These are phyloP conservation scores for Coelastrella sp. DNA, from an alignment of 139 green algal species.

Conservation along the genomic window DNA sequence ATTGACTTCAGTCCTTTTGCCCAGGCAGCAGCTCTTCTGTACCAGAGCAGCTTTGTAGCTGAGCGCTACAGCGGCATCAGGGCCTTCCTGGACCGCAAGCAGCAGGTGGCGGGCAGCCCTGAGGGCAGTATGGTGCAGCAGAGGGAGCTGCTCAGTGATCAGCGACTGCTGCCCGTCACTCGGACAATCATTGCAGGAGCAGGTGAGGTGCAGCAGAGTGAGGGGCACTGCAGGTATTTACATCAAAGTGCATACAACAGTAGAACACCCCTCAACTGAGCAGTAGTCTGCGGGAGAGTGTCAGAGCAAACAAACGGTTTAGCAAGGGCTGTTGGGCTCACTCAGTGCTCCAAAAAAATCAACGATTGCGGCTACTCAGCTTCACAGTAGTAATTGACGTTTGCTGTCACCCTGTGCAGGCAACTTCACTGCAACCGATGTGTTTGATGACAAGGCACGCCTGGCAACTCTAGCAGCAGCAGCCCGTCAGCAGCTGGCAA, in stretches of 20 bases:
- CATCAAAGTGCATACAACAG: too few relatives aligned
- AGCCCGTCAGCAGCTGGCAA: constrained; percentile 58
- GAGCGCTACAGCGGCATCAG: constrained; percentile 82
- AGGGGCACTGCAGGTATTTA: too few relatives aligned
- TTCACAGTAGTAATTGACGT: too few relatives aligned
- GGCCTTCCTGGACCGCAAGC: constrained; percentile 69
- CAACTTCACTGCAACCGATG: constrained; percentile 72
- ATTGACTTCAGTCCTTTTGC: constrained; percentile 80
- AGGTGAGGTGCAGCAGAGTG: too few relatives aligned
- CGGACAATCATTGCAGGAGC: constrained; percentile 71
- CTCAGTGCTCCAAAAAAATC: too few relatives aligned
- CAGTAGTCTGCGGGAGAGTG: too few relatives aligned
- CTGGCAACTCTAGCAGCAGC: constrained; percentile 54
- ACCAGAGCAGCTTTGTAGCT: constrained; percentile 82
- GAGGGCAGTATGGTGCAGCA: constrained; percentile 36
- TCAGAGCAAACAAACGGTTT: too few relatives aligned
- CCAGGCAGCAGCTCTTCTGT: constrained; percentile 72
- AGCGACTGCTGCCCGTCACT: constrained; percentile 75
- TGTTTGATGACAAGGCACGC: constrained; percentile 65
- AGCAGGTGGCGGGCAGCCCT: not conserved
- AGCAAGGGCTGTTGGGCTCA: too few relatives aligned
- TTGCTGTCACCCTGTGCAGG: constrained; percentile 4
- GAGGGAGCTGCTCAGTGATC: constrained; percentile 57
- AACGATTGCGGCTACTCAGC: too few relatives aligned
- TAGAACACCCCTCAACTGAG: too few relatives aligned